A percentile compares a stretch with the other conserved stretches of the same genome.
These are phyloP conservation scores for Candida dajiaensis DNA, from an alignment of 805 yeast genomes.

Conservation along the genomic window DNA sequence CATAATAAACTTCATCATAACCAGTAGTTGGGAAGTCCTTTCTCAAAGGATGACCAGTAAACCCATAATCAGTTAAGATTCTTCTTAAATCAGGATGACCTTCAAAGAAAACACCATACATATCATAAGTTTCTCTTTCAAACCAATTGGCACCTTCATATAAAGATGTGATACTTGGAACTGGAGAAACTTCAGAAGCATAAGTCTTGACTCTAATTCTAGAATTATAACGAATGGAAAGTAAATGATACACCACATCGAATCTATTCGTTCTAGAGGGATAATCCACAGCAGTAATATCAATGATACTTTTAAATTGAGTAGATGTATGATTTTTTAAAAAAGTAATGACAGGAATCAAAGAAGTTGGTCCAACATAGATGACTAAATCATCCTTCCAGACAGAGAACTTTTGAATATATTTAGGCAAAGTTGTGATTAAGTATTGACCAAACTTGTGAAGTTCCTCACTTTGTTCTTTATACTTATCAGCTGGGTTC, in stretches of 20 bases:
- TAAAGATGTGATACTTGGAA: slow-evolving; percentile 69
- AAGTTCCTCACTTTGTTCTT: slow-evolving; percentile 59
- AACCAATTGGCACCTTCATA: slow-evolving; percentile 85
- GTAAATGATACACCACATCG: slow-evolving; percentile 79
- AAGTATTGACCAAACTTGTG: slow-evolving; percentile 79
- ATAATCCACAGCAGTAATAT: slow-evolving; percentile 82
- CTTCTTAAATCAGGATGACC: slow-evolving; percentile 87
- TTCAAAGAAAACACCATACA: slow-evolving; percentile 83
- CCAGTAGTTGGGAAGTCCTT: slow-evolving; percentile 93
- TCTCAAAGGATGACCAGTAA: slow-evolving; percentile 87
- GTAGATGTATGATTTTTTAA: slow-evolving; percentile 74
- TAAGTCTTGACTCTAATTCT: slow-evolving; percentile 86
- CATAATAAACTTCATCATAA: slow-evolving; percentile 84
- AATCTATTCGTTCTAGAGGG: slow-evolving; percentile 81
- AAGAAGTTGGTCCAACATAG: slow-evolving; percentile 68
- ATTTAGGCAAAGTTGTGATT: slow-evolving; percentile 75
- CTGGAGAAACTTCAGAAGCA: slow-evolving; percentile 76
- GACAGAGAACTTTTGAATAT: slow-evolving; percentile 74
- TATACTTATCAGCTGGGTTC: slow-evolving; percentile 75
- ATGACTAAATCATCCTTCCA: slow-evolving; percentile 87
- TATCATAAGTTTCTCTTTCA: slow-evolving; percentile 84
- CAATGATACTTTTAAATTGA: slow-evolving; percentile 73
- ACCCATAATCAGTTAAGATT: slow-evolving; percentile 87
- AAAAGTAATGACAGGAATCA: slow-evolving; percentile 65
- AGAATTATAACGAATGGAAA: slow-evolving; percentile 78